Percentiles rank a stretch among this genome's conserved stretches.
phyloP scores from a whole-genome alignment of 495 filamentous ascomycete species.

The Aspergillus bridgeri region DNA sequence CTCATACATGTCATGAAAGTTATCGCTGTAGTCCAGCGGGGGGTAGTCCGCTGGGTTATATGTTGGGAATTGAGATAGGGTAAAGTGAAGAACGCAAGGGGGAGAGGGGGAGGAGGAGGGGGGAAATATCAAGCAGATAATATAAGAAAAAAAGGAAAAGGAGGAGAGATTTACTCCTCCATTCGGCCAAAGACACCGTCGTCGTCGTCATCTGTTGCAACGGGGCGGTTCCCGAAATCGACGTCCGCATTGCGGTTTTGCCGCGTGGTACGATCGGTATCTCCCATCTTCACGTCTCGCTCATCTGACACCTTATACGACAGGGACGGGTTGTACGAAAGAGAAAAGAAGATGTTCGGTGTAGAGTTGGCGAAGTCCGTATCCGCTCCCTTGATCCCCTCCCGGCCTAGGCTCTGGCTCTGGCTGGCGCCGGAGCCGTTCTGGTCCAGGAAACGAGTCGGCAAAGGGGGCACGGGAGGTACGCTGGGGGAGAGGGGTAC shows the following conservation, averaged over 20 bases:
- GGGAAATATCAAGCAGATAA: constrained; percentile 1
- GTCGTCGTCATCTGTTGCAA: constrained; percentile 81
- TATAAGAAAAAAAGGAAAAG: not conserved
- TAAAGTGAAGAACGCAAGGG: not conserved
- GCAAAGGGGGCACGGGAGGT: constrained; percentile 82
- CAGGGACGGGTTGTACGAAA: constrained; percentile 44
- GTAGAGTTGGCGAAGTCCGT: constrained; percentile 34
- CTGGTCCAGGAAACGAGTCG: constrained; percentile 49
- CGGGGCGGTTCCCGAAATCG: constrained; percentile 64
- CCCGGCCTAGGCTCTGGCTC: constrained; percentile 25
- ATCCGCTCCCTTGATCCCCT: constrained; percentile 43
- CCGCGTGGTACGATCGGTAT: constrained; percentile 43
- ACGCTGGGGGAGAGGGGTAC: constrained; percentile 69
- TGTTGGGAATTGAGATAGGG: not conserved
- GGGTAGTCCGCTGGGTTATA: constrained; percentile 8
- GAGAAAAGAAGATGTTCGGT: constrained; percentile 36
- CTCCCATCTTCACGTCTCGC: constrained; percentile 37
- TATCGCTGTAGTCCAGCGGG: constrained; percentile 18
- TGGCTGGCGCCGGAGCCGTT: constrained; percentile 28
- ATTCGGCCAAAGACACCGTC: constrained; percentile 94
- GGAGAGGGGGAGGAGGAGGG: too few species aligned
- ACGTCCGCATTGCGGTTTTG: constrained; percentile 67
- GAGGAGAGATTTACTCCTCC: constrained; percentile 65
- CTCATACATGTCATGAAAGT: constrained; percentile 42
- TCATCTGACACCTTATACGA: constrained; percentile 50